phyloP scores from a whole-genome alignment of 163 green algal species.

The Scenedesmus sp. region DNA sequence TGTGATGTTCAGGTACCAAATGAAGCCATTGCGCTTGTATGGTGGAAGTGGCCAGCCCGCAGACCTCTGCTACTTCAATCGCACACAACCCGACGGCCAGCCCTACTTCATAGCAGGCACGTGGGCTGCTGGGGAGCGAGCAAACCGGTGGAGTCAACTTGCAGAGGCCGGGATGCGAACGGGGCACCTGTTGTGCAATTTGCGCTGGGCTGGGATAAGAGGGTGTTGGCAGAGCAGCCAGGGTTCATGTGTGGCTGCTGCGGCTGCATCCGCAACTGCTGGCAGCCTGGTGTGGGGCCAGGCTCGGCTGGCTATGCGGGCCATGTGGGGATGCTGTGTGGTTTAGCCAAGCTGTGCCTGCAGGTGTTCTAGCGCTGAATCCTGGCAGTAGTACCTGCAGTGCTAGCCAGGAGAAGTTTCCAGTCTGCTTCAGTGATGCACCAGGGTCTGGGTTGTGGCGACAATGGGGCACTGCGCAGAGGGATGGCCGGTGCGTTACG shows the following conservation, averaged over 20 bases:
- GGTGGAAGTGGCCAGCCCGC: not conserved
- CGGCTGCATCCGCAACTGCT: not conserved
- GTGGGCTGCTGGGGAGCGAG: not conserved
- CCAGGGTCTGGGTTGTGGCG: not conserved
- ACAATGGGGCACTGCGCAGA: not conserved
- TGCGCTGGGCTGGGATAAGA: not conserved
- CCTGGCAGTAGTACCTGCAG: not conserved
- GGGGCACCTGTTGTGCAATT: not conserved
- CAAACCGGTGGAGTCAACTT: not conserved
- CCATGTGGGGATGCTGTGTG: not conserved
- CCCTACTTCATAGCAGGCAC: not conserved
- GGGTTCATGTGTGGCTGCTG: not conserved
- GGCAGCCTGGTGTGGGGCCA: not conserved
- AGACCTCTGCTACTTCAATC: not conserved
- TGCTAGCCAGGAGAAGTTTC: not conserved
- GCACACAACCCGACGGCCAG: not conserved
- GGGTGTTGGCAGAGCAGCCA: not conserved
- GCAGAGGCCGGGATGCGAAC: not conserved
- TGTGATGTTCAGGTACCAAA: not conserved
- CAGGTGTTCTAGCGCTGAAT: not conserved
- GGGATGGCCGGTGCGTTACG: not conserved
- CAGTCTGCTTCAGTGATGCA: not conserved
- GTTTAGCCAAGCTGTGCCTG: not conserved
- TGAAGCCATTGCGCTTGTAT: not conserved
- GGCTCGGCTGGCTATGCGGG: not conserved